Conservation (phyloP, 1,284 basidiomycete genomes). For the Spongispora temasekensis region DNA sequence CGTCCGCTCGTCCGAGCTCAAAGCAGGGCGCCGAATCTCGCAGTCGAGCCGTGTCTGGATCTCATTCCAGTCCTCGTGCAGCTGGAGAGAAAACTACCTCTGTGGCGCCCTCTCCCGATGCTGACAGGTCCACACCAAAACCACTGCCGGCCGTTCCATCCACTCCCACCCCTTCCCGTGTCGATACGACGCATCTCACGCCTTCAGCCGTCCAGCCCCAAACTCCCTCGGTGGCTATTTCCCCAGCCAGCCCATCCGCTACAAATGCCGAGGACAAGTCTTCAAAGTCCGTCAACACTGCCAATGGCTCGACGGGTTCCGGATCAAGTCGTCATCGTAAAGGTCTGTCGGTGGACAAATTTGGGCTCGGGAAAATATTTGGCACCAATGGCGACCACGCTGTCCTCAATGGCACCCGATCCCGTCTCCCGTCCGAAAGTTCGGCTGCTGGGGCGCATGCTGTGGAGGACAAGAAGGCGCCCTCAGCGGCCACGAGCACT, state of each 20-base stretch:
- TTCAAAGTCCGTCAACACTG: conserved; percentile 34
- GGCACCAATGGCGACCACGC: conserved; percentile 36
- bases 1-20: conserved; percentile 12
- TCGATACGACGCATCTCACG: conserved; percentile 23
- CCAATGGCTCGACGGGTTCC: conserved; percentile 39
- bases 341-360: conserved; percentile 73
- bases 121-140: conserved; percentile 10
- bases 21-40: conserved; percentile 18
- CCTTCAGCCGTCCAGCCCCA: conserved; percentile 28
- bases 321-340: conserved; percentile 56
- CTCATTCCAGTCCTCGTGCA: conserved; percentile 7
- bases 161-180: conserved; percentile 18
- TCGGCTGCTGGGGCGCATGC: conserved; percentile 30
- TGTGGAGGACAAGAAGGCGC: conserved; percentile 24
- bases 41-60: conserved; percentile 19
- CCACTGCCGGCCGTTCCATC: conserved; percentile 28
- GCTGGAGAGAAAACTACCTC: conserved; percentile 20
- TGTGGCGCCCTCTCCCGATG: conserved; percentile 3
- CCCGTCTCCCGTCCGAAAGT: conserved; percentile 46
- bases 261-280: conserved; percentile 39
- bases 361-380: conserved; percentile 70
- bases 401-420: conserved; percentile 29
- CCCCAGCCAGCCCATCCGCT: conserved; percentile 51
- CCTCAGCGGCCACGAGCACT: conserved; percentile 1
- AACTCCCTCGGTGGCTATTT: conserved; percentile 45